phyloP scores from a whole-genome alignment of 2,329 filamentous ascomycete genomes.

The Escovopsis sp. region DNA sequence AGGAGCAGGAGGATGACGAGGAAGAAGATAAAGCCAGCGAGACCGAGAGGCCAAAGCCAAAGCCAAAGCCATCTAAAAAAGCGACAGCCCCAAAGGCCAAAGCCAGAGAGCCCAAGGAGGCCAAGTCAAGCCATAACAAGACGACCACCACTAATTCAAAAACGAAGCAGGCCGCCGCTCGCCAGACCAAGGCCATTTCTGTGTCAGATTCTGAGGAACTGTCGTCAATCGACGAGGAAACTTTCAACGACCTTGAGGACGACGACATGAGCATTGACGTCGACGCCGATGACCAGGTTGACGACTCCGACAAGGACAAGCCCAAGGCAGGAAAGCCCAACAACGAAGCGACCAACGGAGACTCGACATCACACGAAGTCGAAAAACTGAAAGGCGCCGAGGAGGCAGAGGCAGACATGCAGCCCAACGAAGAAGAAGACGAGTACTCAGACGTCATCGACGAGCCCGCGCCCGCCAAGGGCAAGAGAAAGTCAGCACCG shows the following conservation, averaged over 20 bases:
- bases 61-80: not conserved
- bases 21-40: not conserved
- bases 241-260: slow-evolving; percentile 3
- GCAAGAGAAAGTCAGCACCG: slow-evolving; percentile 33
- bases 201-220: not conserved
- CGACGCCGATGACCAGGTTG: not conserved
- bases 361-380: slow-evolving; percentile 5
- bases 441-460: slow-evolving; percentile 49
- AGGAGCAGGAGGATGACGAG: slow-evolving; percentile 4
- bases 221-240: not conserved
- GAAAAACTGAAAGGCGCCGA: slow-evolving; percentile 3
- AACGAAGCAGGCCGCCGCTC: not conserved
- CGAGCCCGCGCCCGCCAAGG: slow-evolving; percentile 46
- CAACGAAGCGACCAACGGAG: slow-evolving; percentile 1
- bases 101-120: not conserved
- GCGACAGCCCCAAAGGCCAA: not conserved
- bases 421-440: slow-evolving; percentile 20
- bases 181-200: not conserved
- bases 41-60: slow-evolving; percentile 1
- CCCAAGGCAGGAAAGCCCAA: slow-evolving; percentile 1
- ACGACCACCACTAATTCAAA: not conserved
- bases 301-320: not conserved
- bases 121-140: too few relatives aligned
- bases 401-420: slow-evolving; percentile 10
- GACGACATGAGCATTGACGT: slow-evolving; percentile 5